Conservation (phyloP, 2,329 filamentous ascomycete genomes). For the Cercospora berteroae region DNA sequence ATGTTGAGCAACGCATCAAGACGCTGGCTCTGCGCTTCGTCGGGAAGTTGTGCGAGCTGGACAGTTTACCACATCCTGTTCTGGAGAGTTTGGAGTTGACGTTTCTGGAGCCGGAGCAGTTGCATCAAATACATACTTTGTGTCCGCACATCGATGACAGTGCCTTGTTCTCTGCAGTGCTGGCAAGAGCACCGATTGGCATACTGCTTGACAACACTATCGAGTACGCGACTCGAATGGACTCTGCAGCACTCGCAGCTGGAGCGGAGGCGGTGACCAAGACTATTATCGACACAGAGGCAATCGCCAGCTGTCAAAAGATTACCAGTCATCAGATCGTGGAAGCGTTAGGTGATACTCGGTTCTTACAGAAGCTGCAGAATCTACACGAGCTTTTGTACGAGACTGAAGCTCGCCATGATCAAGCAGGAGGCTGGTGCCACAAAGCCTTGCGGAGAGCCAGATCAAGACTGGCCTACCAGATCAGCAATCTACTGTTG, state of each 20-base stretch:
- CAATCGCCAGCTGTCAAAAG: conserved; percentile 22
- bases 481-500: conserved; percentile 23
- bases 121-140: conserved; percentile 21
- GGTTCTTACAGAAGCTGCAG: conserved; percentile 14
- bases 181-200: conserved; percentile 22
- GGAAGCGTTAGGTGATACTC: conserved; percentile 19
- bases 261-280: conserved; percentile 21
- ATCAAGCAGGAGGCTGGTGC: conserved; percentile 19
- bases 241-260: conserved; percentile 16
- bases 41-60: conserved; percentile 27
- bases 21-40: conserved; percentile 32
- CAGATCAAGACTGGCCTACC: conserved; percentile 23
- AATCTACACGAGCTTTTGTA: conserved; percentile 5
- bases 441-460: conserved; percentile 19
- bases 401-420: not conserved
- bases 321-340: conserved; percentile 22
- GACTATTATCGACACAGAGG: conserved; percentile 14
- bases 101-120: conserved; percentile 17
- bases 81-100: conserved; percentile 23
- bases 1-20: conserved; percentile 23
- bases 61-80: conserved; percentile 28
- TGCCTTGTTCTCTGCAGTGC: conserved; percentile 23
- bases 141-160: conserved; percentile 23
- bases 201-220: conserved; percentile 21
- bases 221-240: conserved; percentile 17